A percentile compares a stretch with the other conserved stretches of the same genome.
Conservation (phyloP, 371 early-diverging fungal species). For the Apophysomyces trapeziformis region DNA sequence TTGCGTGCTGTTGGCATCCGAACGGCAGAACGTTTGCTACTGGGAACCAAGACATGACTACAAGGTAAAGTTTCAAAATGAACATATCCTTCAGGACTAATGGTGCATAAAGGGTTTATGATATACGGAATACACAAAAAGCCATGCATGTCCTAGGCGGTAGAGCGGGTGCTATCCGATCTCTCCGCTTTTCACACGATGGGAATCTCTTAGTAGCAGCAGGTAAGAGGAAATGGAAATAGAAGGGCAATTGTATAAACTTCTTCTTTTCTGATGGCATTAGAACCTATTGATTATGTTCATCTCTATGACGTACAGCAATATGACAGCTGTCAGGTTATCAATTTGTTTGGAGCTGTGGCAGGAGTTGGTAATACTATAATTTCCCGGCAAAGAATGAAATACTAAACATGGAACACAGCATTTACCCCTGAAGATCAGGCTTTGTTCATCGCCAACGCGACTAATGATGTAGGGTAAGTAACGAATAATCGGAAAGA, state of each 20-base stretch:
- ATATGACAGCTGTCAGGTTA: constrained; percentile 62
- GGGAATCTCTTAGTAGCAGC: constrained; percentile 75
- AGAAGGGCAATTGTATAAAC: constrained; percentile 35
- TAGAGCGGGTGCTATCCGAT: constrained; percentile 75
- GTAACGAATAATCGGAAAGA: neutral
- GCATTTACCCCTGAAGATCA: constrained; percentile 60
- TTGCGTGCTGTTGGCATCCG: constrained; percentile 85
- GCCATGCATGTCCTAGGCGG: constrained; percentile 68
- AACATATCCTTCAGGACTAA: neutral
- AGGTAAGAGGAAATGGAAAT: constrained; percentile 36
- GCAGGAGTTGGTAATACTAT: constrained; percentile 59
- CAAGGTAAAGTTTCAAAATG: constrained; percentile 24
- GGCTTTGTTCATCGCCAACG: constrained; percentile 62
- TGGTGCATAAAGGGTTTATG: constrained; percentile 66
- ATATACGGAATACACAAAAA: constrained; percentile 65
- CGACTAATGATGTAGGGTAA: constrained; percentile 37
- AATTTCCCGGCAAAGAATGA: neutral
- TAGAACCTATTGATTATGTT: constrained; percentile 78
- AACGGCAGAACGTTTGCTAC: constrained; percentile 75
- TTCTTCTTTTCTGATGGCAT: constrained; percentile 35
- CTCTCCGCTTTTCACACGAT: constrained; percentile 74
- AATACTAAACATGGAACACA: neutral
- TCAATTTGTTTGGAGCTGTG: constrained; percentile 86
- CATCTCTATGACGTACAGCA: constrained; percentile 67
- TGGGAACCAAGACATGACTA: constrained; percentile 78